Conservation (phyloP, 179 eudicot genomes). For the Spinacia oleracea region DNA sequence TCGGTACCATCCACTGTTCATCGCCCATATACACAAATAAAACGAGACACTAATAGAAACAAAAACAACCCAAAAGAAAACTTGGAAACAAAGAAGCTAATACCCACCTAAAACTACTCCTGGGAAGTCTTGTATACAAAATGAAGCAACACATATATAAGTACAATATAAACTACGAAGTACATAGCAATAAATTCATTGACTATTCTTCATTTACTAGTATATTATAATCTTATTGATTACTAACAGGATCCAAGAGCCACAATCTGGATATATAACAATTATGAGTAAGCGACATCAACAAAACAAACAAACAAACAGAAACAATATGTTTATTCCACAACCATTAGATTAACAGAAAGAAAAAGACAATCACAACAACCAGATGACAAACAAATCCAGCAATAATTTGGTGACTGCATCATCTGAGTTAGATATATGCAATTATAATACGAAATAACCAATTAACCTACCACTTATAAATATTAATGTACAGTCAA, state of each 20-base stretch:
- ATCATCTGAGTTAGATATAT: neutral
- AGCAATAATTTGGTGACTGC: constrained; percentile 18
- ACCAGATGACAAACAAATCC: constrained; percentile 1
- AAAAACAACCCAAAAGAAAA: neutral
- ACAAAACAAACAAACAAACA: neutral
- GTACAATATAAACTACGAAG: neutral
- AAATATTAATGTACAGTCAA: neutral
- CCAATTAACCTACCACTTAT: neutral
- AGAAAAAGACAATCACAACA: constrained; percentile 14
- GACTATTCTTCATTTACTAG: neutral
- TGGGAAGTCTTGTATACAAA: neutral
- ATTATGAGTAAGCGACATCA: neutral
- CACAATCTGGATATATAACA: neutral
- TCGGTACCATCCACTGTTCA: neutral
- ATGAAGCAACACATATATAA: neutral
- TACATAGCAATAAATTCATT: neutral
- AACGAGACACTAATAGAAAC: neutral
- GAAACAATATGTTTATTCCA: neutral
- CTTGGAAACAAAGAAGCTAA: neutral
- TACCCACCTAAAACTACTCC: neutral
- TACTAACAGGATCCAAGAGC: constrained; percentile 10
- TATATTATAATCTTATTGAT: neutral
- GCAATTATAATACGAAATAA: neutral
- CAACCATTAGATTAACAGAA: neutral
- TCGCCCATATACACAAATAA: neutral